Evolutionary conservation across 2,329 filamentous ascomycete species (phyloP).

Genomic region (Helicocarpus griseus): DNA sequence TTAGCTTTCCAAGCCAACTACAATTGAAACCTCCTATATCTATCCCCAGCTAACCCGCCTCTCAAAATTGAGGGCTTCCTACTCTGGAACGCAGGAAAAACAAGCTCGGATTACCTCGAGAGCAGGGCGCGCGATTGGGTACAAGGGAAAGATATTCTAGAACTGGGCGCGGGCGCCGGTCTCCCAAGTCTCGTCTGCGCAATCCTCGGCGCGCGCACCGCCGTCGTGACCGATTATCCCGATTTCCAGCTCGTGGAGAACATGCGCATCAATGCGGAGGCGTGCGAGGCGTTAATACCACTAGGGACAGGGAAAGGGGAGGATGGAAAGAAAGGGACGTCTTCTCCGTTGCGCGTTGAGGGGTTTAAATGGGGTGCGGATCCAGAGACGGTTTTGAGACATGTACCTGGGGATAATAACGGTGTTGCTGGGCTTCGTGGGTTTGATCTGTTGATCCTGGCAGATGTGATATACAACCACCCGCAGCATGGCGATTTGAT

Average conservation of each 20-base stretch:
- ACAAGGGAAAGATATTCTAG: conserved; percentile 61
- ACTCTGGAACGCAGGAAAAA: conserved; percentile 81
- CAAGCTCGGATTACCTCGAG: conserved; percentile 71
- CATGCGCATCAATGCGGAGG: conserved; percentile 63
- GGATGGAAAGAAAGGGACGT: conserved; percentile 16
- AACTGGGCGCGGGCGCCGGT: conserved; percentile 81
- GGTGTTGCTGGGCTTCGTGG: conserved; percentile 11
- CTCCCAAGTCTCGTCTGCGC: conserved; percentile 72
- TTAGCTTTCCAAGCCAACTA: background rate
- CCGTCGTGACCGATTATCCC: conserved; percentile 79
- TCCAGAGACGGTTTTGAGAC: conserved; percentile 46
- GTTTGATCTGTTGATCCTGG: conserved; percentile 78
- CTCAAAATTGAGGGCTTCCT: conserved; percentile 54
- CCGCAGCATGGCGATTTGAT: conserved; percentile 74
- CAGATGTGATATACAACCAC: conserved; percentile 86
- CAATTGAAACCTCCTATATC: background rate
- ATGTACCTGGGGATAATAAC: conserved; percentile 33
- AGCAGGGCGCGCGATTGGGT: conserved; percentile 52
- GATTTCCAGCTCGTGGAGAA: conserved; percentile 75
- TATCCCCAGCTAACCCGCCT: background rate
- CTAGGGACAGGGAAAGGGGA: background rate
- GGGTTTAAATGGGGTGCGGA: conserved; percentile 80
- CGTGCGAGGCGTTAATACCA: conserved; percentile 38
- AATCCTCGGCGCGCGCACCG: conserved; percentile 57
- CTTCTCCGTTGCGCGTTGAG: conserved; percentile 45